Percentiles rank a stretch among this genome's conserved stretches.
Conservation (phyloP, 2,329 filamentous ascomycete genomes). For the Colletotrichum liriopes region DNA sequence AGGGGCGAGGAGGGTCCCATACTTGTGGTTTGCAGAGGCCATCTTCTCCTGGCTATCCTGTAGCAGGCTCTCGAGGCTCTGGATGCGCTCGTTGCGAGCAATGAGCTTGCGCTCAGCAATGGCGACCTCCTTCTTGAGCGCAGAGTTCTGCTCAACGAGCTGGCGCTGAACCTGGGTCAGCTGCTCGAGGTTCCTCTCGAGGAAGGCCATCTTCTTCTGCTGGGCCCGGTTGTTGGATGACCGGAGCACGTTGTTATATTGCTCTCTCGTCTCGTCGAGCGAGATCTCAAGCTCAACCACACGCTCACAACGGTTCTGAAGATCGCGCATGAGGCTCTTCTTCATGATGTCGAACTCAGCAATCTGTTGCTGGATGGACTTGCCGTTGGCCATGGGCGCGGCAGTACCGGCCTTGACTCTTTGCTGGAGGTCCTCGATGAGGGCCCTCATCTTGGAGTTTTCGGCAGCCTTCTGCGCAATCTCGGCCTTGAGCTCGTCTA, state of each 20-base stretch:
- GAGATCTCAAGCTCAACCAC: conserved; percentile 99
- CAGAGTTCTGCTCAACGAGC: conserved; percentile 97
- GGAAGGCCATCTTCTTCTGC: conserved; percentile 99
- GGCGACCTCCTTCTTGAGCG: conserved; percentile 98
- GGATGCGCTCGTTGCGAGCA: conserved; percentile 95
- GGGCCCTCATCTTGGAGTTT: conserved; percentile 83
- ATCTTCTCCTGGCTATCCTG: conserved; percentile 99
- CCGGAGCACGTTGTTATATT: conserved; percentile 98
- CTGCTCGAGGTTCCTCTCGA: conserved; percentile 98
- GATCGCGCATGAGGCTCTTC: conserved; percentile 98
- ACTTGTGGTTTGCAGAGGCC: conserved; percentile 97
- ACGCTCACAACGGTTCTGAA: conserved; percentile 98
- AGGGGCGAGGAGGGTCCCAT: conserved; percentile 13
- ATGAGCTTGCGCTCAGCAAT: conserved; percentile 98
- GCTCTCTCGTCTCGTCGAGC: conserved; percentile 95
- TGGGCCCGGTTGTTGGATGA: conserved; percentile 98
- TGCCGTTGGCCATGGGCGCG: conserved; percentile 81
- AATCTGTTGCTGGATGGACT: conserved; percentile 97
- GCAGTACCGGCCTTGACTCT: conserved; percentile 75
- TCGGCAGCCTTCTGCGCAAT: conserved; percentile 85
- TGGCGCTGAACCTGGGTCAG: conserved; percentile 97
- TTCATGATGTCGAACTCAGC: conserved; percentile 99
- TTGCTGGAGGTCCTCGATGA: conserved; percentile 85
- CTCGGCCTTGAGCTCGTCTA: conserved; percentile 84
- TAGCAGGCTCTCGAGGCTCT: conserved; percentile 90